Evolutionary conservation across 2,329 filamentous ascomycete species (phyloP).

Genomic region (Sporothrix protearum): DNA sequence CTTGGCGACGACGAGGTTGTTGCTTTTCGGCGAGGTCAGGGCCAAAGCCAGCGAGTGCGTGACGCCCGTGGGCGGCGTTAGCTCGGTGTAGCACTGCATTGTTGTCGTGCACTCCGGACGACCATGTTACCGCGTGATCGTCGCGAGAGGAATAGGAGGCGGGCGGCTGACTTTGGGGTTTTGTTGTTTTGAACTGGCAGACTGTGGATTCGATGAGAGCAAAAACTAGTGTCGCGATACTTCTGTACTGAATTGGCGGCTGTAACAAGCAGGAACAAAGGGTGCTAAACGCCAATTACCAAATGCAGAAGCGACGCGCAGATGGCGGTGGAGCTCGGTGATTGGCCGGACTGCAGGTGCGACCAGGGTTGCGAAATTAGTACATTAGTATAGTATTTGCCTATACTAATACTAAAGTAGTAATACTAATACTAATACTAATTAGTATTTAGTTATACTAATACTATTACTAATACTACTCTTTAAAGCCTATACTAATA

Average conservation of each 20-base stretch:
- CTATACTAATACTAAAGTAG: too few relatives aligned
- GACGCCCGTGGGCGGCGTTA: constrained; percentile 90
- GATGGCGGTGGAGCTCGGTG: constrained; percentile 10
- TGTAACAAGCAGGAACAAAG: not conserved
- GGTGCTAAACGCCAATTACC: constrained; percentile 3
- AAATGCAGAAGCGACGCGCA: constrained; percentile 15
- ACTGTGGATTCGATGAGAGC: constrained; percentile 2
- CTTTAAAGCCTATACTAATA: too few relatives aligned
- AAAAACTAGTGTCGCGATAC: constrained; percentile 19
- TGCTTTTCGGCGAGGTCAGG: constrained; percentile 70
- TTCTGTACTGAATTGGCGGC: too few relatives aligned
- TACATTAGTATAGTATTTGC: too few relatives aligned
- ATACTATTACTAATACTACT: too few relatives aligned
- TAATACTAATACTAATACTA: too few relatives aligned
- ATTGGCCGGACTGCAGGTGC: constrained; percentile 21
- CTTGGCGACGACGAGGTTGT: constrained; percentile 87
- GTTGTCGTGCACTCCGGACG: constrained; percentile 29
- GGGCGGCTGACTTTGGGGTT: not conserved
- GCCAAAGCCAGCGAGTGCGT: constrained; percentile 79
- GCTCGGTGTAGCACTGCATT: constrained; percentile 98
- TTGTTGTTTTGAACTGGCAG: not conserved
- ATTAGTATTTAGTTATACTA: too few relatives aligned
- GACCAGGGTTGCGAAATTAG: too few relatives aligned
- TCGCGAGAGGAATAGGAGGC: not conserved
- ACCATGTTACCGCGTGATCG: constrained; percentile 22